A percentile compares a stretch with the other conserved stretches of the same genome.
These are phyloP conservation scores for Tolypocladium pustulatum DNA, from an alignment of 2,329 filamentous ascomycete species.

Conservation along the genomic window DNA sequence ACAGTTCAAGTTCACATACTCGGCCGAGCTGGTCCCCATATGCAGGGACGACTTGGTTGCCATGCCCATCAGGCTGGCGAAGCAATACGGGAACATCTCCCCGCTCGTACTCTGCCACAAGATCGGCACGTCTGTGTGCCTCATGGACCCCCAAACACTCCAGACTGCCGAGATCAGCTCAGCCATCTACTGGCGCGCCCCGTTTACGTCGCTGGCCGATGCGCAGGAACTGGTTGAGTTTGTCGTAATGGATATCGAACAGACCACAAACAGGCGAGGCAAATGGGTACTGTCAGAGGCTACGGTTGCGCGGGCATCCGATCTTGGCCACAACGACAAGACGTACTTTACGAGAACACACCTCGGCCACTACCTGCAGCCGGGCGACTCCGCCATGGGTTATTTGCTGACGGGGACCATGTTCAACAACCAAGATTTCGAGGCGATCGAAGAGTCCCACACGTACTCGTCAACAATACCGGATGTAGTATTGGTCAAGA, in stretches of 20 bases:
- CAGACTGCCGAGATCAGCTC: slow-evolving; percentile 80
- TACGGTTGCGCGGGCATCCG: slow-evolving; percentile 76
- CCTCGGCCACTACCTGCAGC: slow-evolving; percentile 72
- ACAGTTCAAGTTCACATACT: slow-evolving; percentile 92
- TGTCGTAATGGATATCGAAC: slow-evolving; percentile 89
- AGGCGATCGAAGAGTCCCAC: slow-evolving; percentile 68
- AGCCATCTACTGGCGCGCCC: slow-evolving; percentile 80
- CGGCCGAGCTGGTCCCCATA: slow-evolving; percentile 80
- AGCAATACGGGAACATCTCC: slow-evolving; percentile 76
- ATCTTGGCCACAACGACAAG: slow-evolving; percentile 75
- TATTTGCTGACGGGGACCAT: slow-evolving; percentile 83
- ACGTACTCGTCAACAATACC: slow-evolving; percentile 72
- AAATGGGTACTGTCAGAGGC: slow-evolving; percentile 79
- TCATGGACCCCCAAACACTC: slow-evolving; percentile 83
- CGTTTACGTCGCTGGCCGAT: slow-evolving; percentile 76
- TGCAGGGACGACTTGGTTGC: slow-evolving; percentile 98
- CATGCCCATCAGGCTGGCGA: slow-evolving; percentile 79
- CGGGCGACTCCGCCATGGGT: slow-evolving; percentile 89
- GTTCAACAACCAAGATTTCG: slow-evolving; percentile 82
- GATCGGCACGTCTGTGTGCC: slow-evolving; percentile 80
- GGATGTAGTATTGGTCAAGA: slow-evolving; percentile 94
- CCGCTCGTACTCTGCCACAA: slow-evolving; percentile 79
- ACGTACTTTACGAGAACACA: slow-evolving; percentile 89
- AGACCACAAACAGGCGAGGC: slow-evolving; percentile 62
- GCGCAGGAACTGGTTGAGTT: slow-evolving; percentile 83